A percentile compares a stretch with the other conserved stretches of the same genome.
phyloP scores from a whole-genome alignment of 148 eudicot species.

The Dianthus caryophyllus region DNA sequence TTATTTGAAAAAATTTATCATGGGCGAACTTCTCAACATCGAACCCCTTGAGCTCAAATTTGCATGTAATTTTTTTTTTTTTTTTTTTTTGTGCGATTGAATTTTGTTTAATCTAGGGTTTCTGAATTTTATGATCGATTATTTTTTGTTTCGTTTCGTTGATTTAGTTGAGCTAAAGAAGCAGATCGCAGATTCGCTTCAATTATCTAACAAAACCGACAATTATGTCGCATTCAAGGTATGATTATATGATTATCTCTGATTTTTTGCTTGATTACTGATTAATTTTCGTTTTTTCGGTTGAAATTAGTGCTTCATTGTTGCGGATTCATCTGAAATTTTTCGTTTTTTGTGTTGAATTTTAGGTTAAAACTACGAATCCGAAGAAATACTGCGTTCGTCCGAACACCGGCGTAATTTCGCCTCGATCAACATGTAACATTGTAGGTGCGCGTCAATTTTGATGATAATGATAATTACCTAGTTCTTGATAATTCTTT shows the following conservation, averaged over 20 bases:
- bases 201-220: slow-evolving; percentile 60
- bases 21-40: slow-evolving; percentile 65
- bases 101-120: slow-evolving; percentile 20
- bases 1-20: too few relatives aligned
- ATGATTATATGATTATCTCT: too few relatives aligned
- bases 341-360: background rate
- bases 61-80: slow-evolving; percentile 38
- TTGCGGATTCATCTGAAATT: background rate
- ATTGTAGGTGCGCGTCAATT: slow-evolving; percentile 37
- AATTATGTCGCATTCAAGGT: slow-evolving; percentile 87
- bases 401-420: slow-evolving; percentile 67
- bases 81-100: background rate
- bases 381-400: slow-evolving; percentile 86
- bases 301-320: too few relatives aligned
- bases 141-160: slow-evolving; percentile 12
- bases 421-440: slow-evolving; percentile 64
- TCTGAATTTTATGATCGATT: background rate
- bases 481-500: slow-evolving; percentile 31
- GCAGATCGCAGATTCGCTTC: slow-evolving; percentile 80
- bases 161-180: slow-evolving; percentile 73
- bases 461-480: background rate
- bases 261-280: too few relatives aligned
- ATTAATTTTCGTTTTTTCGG: background rate
- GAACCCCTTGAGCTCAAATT: slow-evolving; percentile 77
- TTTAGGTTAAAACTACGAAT: slow-evolving; percentile 72